phyloP scores from a whole-genome alignment of 306 rosid genomes.

The Canavalia ensiformis region DNA sequence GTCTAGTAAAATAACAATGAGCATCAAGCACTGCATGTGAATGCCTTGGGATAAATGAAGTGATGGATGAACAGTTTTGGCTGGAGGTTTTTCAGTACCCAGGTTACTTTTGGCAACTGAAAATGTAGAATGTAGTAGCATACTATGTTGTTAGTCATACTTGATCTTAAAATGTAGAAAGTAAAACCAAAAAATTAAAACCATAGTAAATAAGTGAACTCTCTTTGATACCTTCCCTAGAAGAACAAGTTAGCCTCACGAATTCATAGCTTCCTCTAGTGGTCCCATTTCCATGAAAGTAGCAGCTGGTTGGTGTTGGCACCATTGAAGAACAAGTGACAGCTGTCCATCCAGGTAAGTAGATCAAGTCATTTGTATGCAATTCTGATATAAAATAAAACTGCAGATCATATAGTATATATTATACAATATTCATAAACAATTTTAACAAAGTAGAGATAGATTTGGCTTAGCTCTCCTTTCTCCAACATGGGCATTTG shows the following conservation, averaged over 20 bases:
- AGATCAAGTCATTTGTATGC: constrained; percentile 18
- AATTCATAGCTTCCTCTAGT: background rate
- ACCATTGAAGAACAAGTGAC: background rate
- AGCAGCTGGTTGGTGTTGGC: too few relatives aligned
- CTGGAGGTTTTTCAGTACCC: background rate
- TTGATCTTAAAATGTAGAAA: background rate
- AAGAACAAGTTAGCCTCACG: background rate
- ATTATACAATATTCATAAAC: background rate
- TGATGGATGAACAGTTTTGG: background rate
- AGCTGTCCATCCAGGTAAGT: constrained; percentile 13
- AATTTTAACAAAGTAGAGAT: background rate
- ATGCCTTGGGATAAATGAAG: too few relatives aligned
- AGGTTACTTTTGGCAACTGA: background rate
- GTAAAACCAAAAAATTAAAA: background rate
- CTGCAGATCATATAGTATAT: background rate
- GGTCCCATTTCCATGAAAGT: too few relatives aligned
- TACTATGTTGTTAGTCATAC: background rate
- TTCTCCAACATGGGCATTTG: constrained; percentile 37
- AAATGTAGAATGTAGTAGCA: background rate
- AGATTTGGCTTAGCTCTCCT: background rate
- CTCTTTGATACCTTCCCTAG: constrained; percentile 5
- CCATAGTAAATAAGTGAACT: constrained; percentile 15
- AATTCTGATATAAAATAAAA: background rate
- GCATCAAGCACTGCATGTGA: constrained; percentile 5
- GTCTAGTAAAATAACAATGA: background rate